Percentiles rank a stretch among this genome's conserved stretches.
Conservation (phyloP, 2,329 filamentous ascomycete genomes). For the Lachnellula occidentalis region DNA sequence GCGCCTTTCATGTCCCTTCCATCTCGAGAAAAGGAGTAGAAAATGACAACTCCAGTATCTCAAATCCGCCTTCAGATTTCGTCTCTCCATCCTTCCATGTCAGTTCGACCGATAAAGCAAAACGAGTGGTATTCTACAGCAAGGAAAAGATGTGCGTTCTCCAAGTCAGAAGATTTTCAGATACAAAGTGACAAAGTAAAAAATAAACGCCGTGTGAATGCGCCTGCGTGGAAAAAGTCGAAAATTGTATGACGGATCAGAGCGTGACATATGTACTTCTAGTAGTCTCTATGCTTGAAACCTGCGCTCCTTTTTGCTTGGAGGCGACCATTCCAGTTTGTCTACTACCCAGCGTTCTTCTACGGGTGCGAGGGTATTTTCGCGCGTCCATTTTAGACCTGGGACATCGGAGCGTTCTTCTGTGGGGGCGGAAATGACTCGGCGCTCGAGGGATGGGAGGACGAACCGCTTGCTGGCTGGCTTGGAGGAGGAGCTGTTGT, state of each 20-base stretch:
- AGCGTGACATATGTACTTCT: conserved; percentile 1
- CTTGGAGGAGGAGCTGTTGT: neutral
- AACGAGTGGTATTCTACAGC: conserved; percentile 11
- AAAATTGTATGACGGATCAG: neutral
- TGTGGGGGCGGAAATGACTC: conserved; percentile 9
- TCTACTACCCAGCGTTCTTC: conserved; percentile 4
- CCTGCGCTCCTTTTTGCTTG: conserved; percentile 11
- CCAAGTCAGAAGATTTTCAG: neutral
- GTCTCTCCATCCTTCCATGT: neutral
- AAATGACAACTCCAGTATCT: neutral
- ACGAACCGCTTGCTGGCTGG: conserved; percentile 18
- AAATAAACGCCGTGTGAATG: conserved; percentile 1
- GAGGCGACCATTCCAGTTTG: conserved; percentile 7
- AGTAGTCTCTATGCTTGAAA: conserved; percentile 14
- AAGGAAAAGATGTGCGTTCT: neutral
- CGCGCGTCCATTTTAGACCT: conserved; percentile 8
- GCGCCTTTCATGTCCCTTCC: neutral
- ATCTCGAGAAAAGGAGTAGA: neutral
- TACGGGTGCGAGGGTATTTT: neutral
- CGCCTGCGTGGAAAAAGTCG: neutral
- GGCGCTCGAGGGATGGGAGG: conserved; percentile 9
- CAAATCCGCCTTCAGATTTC: conserved; percentile 3
- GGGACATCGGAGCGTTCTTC: conserved; percentile 8
- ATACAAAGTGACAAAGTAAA: neutral
- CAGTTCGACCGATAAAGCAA: neutral